Base-by-base conservation (phyloP, 768 basidiomycete species). In the Suillus lakei region DNA sequence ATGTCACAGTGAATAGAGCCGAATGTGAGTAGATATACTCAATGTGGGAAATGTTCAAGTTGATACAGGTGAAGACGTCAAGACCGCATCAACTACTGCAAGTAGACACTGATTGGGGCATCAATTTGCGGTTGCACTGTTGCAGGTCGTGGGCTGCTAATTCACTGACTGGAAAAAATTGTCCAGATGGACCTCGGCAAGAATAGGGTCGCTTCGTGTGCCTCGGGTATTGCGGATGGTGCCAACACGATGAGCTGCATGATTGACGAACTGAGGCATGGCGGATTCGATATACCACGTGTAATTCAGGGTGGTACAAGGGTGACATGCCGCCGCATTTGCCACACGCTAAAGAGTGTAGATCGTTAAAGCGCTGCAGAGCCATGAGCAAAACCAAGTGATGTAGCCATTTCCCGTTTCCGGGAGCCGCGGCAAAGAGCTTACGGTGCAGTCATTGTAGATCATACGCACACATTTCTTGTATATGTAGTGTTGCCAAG, bases 371-470 rank as follows among this genome's bases (percentile, higher is more conserved):
- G 13, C 5, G 30, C 54, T n/a, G 13, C 32, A 34, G 34, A 34
- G 32, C n/a, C 51, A 30, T 30, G 51, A 53, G 28, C 28, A 30
- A 30, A 53, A 21, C 28, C 8, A 28, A 53, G 10, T 53, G 16
- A 28, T 53, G 15, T 18, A 18, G 28, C 28, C 16, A 53, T 30
- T 53, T 28, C 28, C 51, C 18, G 51, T 53, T 26, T 10, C 28
- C 32, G 53, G 21, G 32, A 54, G 53, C 53, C 53, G 53, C 53
- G 53, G 53, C 30, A 54, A 34, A 54, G 53, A 34, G 30, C 53
- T 54, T 21, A 32, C 18, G 5, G 10, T 21, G 21, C 30, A 53
- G 51, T 6, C 32, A 13, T n/a, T n/a, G 30, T 36, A 54, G 32
- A 54, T 54, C 30, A 54, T 54, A 54, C 21, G 32, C 30, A 53